Conservation (phyloP, 108 stramenopile genomes). For the Pseudonitzschia pungens region DNA sequence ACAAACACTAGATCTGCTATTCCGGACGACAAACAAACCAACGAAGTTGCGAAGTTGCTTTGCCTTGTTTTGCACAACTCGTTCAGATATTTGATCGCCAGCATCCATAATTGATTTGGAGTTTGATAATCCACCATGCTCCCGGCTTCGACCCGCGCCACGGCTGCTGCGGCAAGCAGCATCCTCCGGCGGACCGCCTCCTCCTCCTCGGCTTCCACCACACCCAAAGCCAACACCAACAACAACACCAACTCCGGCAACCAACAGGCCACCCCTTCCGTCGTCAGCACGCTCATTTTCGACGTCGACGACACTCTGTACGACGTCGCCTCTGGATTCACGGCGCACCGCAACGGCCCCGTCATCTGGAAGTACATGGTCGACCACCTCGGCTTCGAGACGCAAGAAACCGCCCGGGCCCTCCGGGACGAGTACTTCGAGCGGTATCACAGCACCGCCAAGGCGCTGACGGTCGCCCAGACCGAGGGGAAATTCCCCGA, state of each 20-base stretch:
- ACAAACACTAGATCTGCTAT: no score
- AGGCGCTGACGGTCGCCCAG: constrained; percentile 72
- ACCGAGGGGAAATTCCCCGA: constrained; percentile 70
- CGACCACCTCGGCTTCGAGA: constrained; percentile 56
- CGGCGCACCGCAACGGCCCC: constrained; percentile 71
- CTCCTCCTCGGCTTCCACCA: neutral
- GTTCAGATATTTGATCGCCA: no score
- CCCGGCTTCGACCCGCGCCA: constrained; percentile 2
- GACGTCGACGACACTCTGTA: constrained; percentile 89
- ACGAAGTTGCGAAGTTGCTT: no score
- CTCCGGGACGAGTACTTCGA: constrained; percentile 74
- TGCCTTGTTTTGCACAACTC: no score
- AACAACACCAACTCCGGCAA: neutral
- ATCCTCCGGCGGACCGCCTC: neutral
- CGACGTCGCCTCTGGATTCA: constrained; percentile 79
- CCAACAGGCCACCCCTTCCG: neutral
- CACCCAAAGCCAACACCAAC: neutral
- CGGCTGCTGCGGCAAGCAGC: neutral
- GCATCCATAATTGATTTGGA: no score
- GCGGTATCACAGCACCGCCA: constrained; percentile 77
- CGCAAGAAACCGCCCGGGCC: constrained; percentile 42
- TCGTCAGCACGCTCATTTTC: constrained; percentile 60
- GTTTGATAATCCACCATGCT: neutral
- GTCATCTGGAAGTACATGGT: constrained; percentile 72
- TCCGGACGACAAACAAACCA: no score